phyloP scores from a whole-genome alignment of 2,329 filamentous ascomycete species.

The Biscogniauxia marginata region DNA sequence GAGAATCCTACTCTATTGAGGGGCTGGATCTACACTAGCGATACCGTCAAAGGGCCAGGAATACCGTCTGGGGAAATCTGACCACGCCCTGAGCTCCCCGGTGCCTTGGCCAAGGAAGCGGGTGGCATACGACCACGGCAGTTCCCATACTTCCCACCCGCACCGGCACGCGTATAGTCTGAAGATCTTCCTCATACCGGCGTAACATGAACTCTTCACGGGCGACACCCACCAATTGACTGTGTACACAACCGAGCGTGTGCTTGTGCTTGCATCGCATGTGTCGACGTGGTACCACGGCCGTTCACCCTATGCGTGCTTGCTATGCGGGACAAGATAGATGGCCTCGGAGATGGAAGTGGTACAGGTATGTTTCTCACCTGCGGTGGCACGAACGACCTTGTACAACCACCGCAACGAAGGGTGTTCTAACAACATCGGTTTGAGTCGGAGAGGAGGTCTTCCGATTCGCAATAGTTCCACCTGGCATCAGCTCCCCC shows the following conservation, averaged over 20 bases:
- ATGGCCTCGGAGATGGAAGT: slow-evolving; percentile 25
- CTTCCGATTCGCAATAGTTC: slow-evolving; percentile 24
- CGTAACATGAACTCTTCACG: slow-evolving; percentile 18
- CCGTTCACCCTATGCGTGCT: slow-evolving; percentile 24
- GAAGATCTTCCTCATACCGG: slow-evolving; percentile 11
- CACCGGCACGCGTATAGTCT: slow-evolving; percentile 17
- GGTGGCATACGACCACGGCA: slow-evolving; percentile 22
- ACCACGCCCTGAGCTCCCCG: slow-evolving; percentile 7
- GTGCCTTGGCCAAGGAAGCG: slow-evolving; percentile 22
- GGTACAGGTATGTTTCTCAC: slow-evolving; percentile 25
- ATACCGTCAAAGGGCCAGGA: slow-evolving; percentile 2
- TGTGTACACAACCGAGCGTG: slow-evolving; percentile 29
- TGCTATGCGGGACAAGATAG: slow-evolving; percentile 28
- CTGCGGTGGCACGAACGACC: slow-evolving; percentile 30
- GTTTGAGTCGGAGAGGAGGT: slow-evolving; percentile 20
- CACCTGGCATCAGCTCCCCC: not conserved
- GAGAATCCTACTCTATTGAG: slow-evolving; percentile 4
- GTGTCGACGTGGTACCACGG: slow-evolving; percentile 25
- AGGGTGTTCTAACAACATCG: slow-evolving; percentile 23
- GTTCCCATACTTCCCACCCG: slow-evolving; percentile 17
- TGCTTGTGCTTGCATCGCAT: slow-evolving; percentile 25
- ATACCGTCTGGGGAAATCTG: slow-evolving; percentile 6
- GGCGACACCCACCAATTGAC: slow-evolving; percentile 28
- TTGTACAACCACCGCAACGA: slow-evolving; percentile 23
- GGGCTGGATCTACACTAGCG: slow-evolving; percentile 4